Evolutionary conservation across 805 yeast genomes (phyloP).

Genomic region (Suhomyces pyralidae): DNA sequence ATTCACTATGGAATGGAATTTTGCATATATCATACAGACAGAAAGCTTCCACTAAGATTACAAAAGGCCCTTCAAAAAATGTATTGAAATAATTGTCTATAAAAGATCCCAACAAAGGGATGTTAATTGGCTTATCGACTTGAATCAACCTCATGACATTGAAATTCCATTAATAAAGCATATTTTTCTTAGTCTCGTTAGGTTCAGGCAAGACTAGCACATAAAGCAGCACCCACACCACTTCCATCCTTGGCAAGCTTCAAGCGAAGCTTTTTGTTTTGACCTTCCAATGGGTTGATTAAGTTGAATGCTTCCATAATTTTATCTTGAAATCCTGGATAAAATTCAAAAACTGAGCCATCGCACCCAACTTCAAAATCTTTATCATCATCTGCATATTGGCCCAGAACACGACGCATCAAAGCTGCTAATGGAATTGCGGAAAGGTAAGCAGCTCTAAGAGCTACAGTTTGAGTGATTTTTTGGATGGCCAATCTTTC

Average conservation of each 20-base stretch:
- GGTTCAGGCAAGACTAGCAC: slow-evolving; percentile 51
- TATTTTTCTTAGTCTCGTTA: neutral
- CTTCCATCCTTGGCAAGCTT: slow-evolving; percentile 92
- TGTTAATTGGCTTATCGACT: neutral
- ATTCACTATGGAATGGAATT: neutral
- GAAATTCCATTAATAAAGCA: neutral
- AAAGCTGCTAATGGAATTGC: slow-evolving; percentile 90
- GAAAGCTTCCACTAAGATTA: neutral
- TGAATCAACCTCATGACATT: neutral
- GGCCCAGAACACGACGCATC: slow-evolving; percentile 62
- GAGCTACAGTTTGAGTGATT: slow-evolving; percentile 74
- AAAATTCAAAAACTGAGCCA: slow-evolving; percentile 90
- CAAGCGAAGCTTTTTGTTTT: slow-evolving; percentile 70
- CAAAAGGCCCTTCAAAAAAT: neutral
- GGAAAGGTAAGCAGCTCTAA: slow-evolving; percentile 85
- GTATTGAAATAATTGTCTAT: neutral
- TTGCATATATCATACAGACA: neutral
- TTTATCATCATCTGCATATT: slow-evolving; percentile 46
- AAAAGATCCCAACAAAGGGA: neutral
- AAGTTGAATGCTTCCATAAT: slow-evolving; percentile 73
- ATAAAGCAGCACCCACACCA: slow-evolving; percentile 95
- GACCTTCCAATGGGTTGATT: slow-evolving; percentile 69
- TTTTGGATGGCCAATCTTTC: slow-evolving; percentile 75
- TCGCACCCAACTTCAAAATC: slow-evolving; percentile 94
- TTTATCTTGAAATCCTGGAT: slow-evolving; percentile 83